Conservation (phyloP, 192 early-diverging fungal genomes). For the Dissophora ornata region DNA sequence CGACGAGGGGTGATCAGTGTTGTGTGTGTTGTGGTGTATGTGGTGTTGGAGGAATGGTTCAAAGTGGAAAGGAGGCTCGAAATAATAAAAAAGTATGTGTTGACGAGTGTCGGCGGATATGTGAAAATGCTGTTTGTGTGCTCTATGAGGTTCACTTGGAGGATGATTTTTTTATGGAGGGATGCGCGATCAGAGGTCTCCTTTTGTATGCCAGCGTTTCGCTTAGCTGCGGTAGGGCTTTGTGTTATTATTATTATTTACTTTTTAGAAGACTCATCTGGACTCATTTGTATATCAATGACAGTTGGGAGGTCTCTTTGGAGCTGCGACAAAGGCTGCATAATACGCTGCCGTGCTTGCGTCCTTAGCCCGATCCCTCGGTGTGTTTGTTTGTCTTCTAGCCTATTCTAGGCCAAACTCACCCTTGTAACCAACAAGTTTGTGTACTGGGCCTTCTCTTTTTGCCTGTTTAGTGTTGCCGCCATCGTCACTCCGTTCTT, state of each 20-base stretch:
- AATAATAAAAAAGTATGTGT: too few species aligned
- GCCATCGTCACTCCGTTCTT: too few species aligned
- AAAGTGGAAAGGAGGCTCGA: neutral
- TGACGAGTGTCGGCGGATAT: too few species aligned
- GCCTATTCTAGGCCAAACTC: neutral
- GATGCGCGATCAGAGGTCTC: neutral
- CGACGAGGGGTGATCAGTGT: neutral
- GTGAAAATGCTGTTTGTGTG: too few species aligned
- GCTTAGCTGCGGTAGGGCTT: slow-evolving; percentile 27
- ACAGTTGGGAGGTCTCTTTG: too few species aligned
- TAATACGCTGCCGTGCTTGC: neutral
- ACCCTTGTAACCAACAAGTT: too few species aligned
- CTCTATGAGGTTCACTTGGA: too few species aligned
- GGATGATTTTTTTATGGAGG: neutral
- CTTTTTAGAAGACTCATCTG: slow-evolving; percentile 22
- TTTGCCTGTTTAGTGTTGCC: too few species aligned
- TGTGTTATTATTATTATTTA: neutral
- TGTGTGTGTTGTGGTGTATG: too few species aligned
- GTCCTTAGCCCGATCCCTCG: neutral
- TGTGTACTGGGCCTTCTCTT: too few species aligned
- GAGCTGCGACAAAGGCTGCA: neutral
- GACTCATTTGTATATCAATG: slow-evolving; percentile 31
- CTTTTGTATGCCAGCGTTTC: neutral
- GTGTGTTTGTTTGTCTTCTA: neutral
- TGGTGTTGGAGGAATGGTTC: neutral